Conservation (phyloP, 345 rosid species). For the Triadica sebifera region DNA sequence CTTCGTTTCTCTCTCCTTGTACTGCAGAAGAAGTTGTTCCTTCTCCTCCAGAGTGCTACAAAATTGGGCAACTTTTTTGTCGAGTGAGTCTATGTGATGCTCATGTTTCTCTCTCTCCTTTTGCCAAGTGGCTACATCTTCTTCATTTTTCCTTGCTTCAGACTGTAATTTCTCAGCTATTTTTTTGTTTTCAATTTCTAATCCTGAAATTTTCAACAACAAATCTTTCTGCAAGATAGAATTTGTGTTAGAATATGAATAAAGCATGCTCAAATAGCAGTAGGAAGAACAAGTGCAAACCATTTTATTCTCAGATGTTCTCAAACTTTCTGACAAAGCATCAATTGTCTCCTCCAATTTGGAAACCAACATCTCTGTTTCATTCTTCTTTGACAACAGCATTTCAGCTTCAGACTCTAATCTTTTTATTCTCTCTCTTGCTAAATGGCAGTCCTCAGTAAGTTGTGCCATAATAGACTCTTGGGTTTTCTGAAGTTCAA, state of each 20-base stretch:
- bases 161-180: constrained; percentile 45
- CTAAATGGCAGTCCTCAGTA: constrained; percentile 46
- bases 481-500: constrained; percentile 58
- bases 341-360: constrained; percentile 52
- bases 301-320: constrained; percentile 58
- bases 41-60: constrained; percentile 56
- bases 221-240: constrained; percentile 58
- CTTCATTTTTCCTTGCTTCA: constrained; percentile 51
- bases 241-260: constrained; percentile 24
- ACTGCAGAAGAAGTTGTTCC: constrained; percentile 53
- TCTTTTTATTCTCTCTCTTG: constrained; percentile 53
- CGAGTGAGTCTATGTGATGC: constrained; percentile 48
- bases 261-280: constrained; percentile 19
- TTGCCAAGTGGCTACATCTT: constrained; percentile 45
- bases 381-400: constrained; percentile 53
- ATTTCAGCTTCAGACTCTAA: constrained; percentile 67
- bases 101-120: constrained; percentile 46
- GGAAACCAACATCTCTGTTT: constrained; percentile 49
- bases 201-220: constrained; percentile 47
- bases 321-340: constrained; percentile 46
- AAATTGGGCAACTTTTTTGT: constrained; percentile 57
- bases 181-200: constrained; percentile 63
- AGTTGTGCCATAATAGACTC: constrained; percentile 48
- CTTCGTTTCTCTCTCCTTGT: constrained; percentile 53
- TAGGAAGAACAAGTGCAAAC: constrained; percentile 30